Evolutionary conservation across 2,329 filamentous ascomycete species (phyloP), one percentile per base, ranked within the genome.

Genomic region (Verticillium nubilum): DNA sequence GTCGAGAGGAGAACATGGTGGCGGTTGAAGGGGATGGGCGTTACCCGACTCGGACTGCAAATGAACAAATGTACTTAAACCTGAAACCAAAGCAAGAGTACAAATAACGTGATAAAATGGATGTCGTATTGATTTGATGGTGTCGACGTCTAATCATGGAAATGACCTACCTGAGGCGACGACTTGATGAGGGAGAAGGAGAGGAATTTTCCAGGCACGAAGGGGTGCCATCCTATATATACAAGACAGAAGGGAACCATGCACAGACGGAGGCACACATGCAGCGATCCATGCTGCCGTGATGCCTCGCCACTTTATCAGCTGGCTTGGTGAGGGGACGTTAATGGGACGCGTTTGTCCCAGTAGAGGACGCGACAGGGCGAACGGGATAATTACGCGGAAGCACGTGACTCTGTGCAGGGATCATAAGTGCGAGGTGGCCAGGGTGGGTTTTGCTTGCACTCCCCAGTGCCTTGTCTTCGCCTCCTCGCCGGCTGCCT

Each of bases 111-210:
- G 55, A 61, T 62, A 28, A n/a, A 53, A 28, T 54, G 47, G 58
- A 52, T 29, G 23, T 33, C 25, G 52, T 17, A 15, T 26, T 28
- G 27, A 35, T 19, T 52, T 15, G 9, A 13, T 58, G 52, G 60
- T 50, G 53, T 58, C 58, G 19, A 42, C 42, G 15, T 58, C 27
- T 35, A 57, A 59, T 42, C 37, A 50, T 25, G 23, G 19, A 53
- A 27, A 35, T 63, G 65, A 71, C 71, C 66, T 74, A 73, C 71
- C 71, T 72, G 63, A 68, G 68, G 70, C 65, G 65, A 63, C 63
- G 65, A 66, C 60, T 58, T 53, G 54, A 62, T 52, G 56, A 47
- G 55, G 60, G 54, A 19, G 42, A 29, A 50, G n/a, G 12, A 26
- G 33, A 47, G 50, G 54, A 57, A 29, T 35, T 54, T 52, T n/a